These are phyloP conservation scores for Phytophthora podocarpi DNA, from an alignment of 352 stramenopile genomes.

Conservation along the genomic window DNA sequence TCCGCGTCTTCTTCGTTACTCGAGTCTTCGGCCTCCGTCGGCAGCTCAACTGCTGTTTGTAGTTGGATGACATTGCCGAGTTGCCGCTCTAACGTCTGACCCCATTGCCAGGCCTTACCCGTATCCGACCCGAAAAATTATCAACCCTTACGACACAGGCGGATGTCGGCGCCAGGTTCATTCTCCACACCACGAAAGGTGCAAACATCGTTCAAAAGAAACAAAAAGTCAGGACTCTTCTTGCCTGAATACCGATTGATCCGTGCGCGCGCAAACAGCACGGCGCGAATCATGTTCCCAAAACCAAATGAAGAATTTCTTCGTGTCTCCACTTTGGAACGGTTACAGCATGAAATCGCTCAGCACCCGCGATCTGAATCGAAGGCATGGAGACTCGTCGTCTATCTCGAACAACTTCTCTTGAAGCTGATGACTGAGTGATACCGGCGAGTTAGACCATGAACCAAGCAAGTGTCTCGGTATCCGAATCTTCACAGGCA, in stretches of 20 bases:
- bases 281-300: constrained; percentile 1
- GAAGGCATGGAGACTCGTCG: not conserved
- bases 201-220: constrained; percentile 7
- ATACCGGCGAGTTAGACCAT: not conserved
- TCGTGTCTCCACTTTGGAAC: not conserved
- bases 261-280: not conserved
- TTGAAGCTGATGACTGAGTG: constrained; percentile 1
- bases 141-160: too few relatives aligned
- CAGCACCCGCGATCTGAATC: not conserved
- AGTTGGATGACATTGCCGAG: too few relatives aligned
- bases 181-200: constrained; percentile 14
- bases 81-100: too few relatives aligned
- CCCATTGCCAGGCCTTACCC: too few relatives aligned
- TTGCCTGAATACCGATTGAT: not conserved
- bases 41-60: too few relatives aligned
- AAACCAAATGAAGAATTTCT: not conserved
- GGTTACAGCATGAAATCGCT: not conserved
- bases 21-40: too few relatives aligned
- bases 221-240: constrained; percentile 8
- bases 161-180: not conserved
- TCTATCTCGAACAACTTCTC: not conserved
- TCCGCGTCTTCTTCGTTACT: too few relatives aligned
- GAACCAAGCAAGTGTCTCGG: not conserved
- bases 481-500: constrained; percentile 6
- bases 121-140: too few relatives aligned